These are phyloP conservation scores for Syzygium oleosum DNA, from an alignment of 345 rosid species.

Conservation along the genomic window DNA sequence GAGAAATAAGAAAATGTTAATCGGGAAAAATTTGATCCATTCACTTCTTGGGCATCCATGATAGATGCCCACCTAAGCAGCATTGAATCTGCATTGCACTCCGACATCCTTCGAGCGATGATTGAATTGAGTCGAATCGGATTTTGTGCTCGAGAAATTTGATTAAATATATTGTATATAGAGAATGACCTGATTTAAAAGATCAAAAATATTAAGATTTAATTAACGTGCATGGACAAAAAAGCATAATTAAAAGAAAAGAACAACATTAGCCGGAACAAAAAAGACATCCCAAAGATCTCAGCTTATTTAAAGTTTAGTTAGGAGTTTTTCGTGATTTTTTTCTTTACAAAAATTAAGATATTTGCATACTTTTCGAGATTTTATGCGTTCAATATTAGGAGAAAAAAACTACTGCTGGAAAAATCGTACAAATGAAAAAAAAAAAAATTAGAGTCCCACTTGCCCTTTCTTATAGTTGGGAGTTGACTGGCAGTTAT, in stretches of 20 bases:
- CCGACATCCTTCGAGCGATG: not conserved
- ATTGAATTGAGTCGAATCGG: not conserved
- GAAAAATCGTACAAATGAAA: not conserved
- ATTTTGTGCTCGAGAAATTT: not conserved
- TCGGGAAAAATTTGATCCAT: not conserved
- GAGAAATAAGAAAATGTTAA: not conserved
- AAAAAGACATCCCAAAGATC: too few species aligned
- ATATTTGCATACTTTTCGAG: not conserved
- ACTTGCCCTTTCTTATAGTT: not conserved
- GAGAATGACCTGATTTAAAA: too few species aligned
- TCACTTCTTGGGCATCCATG: accelerated
- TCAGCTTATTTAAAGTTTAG: not conserved
- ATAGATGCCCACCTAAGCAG: not conserved
- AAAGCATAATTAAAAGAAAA: not conserved
- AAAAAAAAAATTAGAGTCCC: not conserved
- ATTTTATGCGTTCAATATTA: not conserved
- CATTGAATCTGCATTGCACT: not conserved
- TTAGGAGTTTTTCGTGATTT: too few species aligned
- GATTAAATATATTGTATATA: not conserved
- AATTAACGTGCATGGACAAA: not conserved
- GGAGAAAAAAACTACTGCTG: not conserved
- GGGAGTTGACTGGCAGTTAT: not conserved
- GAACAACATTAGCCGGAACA: not conserved
- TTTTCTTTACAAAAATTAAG: not conserved
- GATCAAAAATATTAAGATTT: not conserved